Percentiles rank a stretch among this genome's conserved stretches.
Evolutionary conservation across 2,329 filamentous ascomycete genomes (phyloP).

Genomic region (Fusarium marasasianum): DNA sequence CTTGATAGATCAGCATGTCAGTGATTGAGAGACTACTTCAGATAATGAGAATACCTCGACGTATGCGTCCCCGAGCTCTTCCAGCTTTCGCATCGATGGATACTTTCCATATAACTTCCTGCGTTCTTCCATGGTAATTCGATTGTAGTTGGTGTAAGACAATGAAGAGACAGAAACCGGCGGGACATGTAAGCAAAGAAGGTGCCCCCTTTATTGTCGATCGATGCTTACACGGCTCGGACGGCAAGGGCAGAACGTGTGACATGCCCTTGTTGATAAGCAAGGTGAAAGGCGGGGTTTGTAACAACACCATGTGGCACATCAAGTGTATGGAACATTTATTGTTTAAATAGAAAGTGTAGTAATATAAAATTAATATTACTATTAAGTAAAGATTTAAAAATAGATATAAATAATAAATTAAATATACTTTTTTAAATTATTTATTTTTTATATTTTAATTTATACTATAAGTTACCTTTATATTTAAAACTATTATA

Average conservation of each 20-base stretch:
- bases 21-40: too few relatives aligned
- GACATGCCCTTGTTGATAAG: background rate
- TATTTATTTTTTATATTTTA: background rate
- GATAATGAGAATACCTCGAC: background rate
- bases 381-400: rapidly evolving
- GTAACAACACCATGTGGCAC: background rate
- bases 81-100: background rate
- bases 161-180: background rate
- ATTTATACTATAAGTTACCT: too few relatives aligned
- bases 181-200: background rate
- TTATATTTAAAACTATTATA: too few relatives aligned
- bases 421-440: background rate
- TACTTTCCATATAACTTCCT: background rate
- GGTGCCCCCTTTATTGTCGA: background rate
- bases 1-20: background rate
- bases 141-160: background rate
- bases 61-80: background rate
- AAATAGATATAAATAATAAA: rapidly evolving
- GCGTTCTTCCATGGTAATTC: background rate
- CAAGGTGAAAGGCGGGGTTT: background rate
- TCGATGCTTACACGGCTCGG: background rate
- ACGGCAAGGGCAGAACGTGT: background rate
- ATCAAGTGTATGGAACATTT: background rate
- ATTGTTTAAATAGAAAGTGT: background rate
- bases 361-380: background rate